Percentiles rank a stretch among this genome's conserved stretches.
Conservation (phyloP, 1,284 basidiomycete genomes). For the Ceratobasidium sp. region DNA sequence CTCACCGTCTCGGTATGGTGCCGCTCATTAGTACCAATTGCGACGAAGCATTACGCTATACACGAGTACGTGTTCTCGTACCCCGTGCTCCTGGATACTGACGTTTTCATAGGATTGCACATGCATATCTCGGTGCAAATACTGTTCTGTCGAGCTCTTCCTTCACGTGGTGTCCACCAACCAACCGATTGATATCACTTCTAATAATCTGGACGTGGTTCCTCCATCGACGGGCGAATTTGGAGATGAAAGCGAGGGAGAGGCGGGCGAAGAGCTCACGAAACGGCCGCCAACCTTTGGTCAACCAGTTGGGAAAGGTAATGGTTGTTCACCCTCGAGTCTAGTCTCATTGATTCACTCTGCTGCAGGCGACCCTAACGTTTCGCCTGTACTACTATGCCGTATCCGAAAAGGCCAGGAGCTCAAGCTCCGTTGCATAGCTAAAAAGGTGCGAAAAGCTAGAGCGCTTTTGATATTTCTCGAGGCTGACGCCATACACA, state of each 20-base stretch:
- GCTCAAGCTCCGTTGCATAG: slow-evolving; percentile 86
- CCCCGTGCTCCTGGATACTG: neutral
- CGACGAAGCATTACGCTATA: slow-evolving; percentile 85
- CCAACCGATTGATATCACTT: slow-evolving; percentile 83
- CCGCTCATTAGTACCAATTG: slow-evolving; percentile 88
- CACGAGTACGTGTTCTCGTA: slow-evolving; percentile 64
- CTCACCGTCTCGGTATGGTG: slow-evolving; percentile 94
- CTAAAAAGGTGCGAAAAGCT: slow-evolving; percentile 80
- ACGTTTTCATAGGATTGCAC: slow-evolving; percentile 75
- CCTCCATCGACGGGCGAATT: slow-evolving; percentile 51
- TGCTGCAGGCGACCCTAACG: slow-evolving; percentile 66
- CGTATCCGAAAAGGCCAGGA: slow-evolving; percentile 97
- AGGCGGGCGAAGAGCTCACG: slow-evolving; percentile 72
- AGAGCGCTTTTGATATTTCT: neutral
- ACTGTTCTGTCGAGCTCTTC: slow-evolving; percentile 80
- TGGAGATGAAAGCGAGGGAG: slow-evolving; percentile 57
- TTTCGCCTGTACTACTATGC: slow-evolving; percentile 82
- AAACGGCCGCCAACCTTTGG: slow-evolving; percentile 84
- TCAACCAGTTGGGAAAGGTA: slow-evolving; percentile 86
- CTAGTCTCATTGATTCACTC: neutral
- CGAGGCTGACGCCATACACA: slow-evolving; percentile 54
- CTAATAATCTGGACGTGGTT: slow-evolving; percentile 75
- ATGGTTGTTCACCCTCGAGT: neutral
- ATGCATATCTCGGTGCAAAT: slow-evolving; percentile 79
- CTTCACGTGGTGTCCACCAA: slow-evolving; percentile 77